phyloP scores from a whole-genome alignment of 2,329 filamentous ascomycete genomes.

The Rhinocladiella mackenziei region DNA sequence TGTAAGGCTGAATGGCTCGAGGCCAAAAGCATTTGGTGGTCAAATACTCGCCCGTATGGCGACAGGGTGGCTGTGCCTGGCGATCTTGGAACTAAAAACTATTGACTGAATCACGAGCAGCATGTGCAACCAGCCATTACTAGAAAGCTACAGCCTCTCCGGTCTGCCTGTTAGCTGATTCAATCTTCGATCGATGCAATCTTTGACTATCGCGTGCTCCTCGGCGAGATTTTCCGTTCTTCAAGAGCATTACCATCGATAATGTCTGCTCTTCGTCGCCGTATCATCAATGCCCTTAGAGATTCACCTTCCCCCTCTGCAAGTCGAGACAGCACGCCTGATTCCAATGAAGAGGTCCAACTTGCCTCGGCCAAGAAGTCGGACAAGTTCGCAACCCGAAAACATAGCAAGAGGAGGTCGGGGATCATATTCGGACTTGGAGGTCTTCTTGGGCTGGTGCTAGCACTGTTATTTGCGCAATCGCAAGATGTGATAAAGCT shows the following conservation, averaged over 20 bases:
- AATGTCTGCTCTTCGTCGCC: constrained; percentile 43
- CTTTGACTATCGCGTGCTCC: not conserved
- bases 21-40: no score
- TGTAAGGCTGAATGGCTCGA: no score
- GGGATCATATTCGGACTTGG: constrained; percentile 83
- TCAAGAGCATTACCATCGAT: constrained; percentile 3
- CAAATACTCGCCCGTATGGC: no score
- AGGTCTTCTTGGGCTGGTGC: constrained; percentile 82
- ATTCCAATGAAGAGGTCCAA: constrained; percentile 42
- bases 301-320: constrained; percentile 26
- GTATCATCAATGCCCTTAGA: constrained; percentile 37
- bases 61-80: no score
- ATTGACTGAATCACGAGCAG: not conserved
- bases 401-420: constrained; percentile 65
- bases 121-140: no score
- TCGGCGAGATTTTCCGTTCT: no score
- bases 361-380: constrained; percentile 52
- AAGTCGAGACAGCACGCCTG: constrained; percentile 28
- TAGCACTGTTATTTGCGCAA: constrained; percentile 83
- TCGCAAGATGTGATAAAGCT: constrained; percentile 86
- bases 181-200: no score
- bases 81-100: no score
- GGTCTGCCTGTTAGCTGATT: no score
- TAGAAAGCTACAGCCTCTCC: no score
- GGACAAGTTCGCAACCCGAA: constrained; percentile 33